A percentile compares a stretch with the other conserved stretches of the same genome.
Evolutionary conservation across 192 early-diverging fungal genomes (phyloP).

Genomic region (Radiomyces spectabilis): DNA sequence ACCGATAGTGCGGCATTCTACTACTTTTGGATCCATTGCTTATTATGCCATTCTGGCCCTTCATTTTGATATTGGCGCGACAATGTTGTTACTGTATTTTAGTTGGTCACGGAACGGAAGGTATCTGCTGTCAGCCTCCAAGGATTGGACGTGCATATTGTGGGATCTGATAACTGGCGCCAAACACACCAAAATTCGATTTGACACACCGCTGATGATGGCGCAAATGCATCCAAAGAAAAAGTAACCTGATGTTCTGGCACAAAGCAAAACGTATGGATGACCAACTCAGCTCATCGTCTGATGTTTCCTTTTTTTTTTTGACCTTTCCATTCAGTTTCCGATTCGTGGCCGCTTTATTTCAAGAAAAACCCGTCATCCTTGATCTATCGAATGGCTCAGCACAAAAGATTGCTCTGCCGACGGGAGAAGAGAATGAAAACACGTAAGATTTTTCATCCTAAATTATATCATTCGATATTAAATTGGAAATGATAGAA

Average conservation of each 20-base stretch:
- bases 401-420: constrained; percentile 8
- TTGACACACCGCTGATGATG: constrained; percentile 59
- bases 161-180: constrained; percentile 73
- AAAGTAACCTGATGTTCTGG: constrained; percentile 51
- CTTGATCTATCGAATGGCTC: constrained; percentile 35
- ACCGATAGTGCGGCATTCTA: too few relatives aligned
- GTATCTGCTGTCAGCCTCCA: constrained; percentile 71
- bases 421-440: constrained; percentile 8
- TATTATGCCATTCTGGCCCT: too few relatives aligned
- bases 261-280: too few relatives aligned
- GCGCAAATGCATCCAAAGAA: constrained; percentile 78
- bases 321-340: constrained; percentile 30
- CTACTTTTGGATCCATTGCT: not conserved
- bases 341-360: constrained; percentile 42
- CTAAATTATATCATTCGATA: not conserved
- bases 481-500: not conserved
- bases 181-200: constrained; percentile 50
- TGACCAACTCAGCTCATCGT: too few relatives aligned
- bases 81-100: too few relatives aligned
- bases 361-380: constrained; percentile 36
- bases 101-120: constrained; percentile 82
- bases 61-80: too few relatives aligned
- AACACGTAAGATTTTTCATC: not conserved
- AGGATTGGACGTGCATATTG: constrained; percentile 75
- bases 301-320: constrained; percentile 32